Evolutionary conservation across 202 grass and related monocot species (phyloP), one percentile per base, ranked within the genome.

Genomic region (Musa balbisiana): DNA sequence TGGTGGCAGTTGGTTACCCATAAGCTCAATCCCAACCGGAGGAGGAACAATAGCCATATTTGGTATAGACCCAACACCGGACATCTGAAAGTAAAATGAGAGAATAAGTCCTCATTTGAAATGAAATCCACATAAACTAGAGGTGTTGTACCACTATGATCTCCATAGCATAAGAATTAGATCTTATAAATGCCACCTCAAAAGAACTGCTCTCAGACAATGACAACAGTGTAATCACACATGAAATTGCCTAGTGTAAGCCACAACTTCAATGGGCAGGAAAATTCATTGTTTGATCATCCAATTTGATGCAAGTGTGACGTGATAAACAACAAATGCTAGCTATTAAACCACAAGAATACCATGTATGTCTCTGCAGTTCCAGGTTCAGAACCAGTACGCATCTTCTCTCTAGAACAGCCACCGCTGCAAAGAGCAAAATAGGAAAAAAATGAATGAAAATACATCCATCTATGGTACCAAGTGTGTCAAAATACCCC

Each of bases 71-170:
- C 77, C 77, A 80, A 83, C 74, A 71, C 80, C 86, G 82, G 83
- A 67, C 72, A 92, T 92, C 89, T 92, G 81, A 84, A 85, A 84
- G 70, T 52, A 83, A 49, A 70, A 73, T 78, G 73, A 85, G 20
- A 66, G 16, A 26, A 72, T 21, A 33, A 60, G 33, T 69, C 13
- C 49, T 14, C 49, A 69, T 78, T 1, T 74, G 69, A 64, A 3
- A 74, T 50, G 11, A 73, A 3, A 73, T 22, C 52, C 66, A 15
- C 12, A 49, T 60, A 6, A 19, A 80, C 60, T 55, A 68, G 17
- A 16, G 26, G 3, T 59, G 21, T 62, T 13, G 2, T 25, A 23
- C 51, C 62, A 43, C 8, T 49, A 51, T 58, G 55, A 33, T 59
- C 55, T 68, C 49, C 67, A 55, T 8, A 2, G 33, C 20, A 69